Evolutionary conservation across 768 basidiomycete genomes (phyloP), one percentile per base, ranked within the genome.

Genomic region (Hydnomerulius pinastri): DNA sequence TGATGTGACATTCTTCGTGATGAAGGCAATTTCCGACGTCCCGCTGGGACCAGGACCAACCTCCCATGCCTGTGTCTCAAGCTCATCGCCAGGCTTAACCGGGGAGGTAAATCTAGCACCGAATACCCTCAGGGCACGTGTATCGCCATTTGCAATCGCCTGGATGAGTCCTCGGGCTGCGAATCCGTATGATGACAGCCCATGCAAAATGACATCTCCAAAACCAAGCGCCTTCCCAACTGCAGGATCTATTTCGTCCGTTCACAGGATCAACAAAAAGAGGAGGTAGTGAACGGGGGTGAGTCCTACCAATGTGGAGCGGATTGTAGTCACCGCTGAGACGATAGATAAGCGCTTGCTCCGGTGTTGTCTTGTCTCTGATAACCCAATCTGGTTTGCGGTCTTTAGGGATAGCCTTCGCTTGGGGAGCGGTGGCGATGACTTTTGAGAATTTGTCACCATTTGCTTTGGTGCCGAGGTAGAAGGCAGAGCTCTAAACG

Each of bases 191-290:
- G 86, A 82, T 17, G 87, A 85, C 21, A 94, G 76, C 24, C 92
- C 92, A 62, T 95, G 92, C 3, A 94, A 77, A 59, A 95, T 92
- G 30, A 86, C 82, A 41, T 86, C 92, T 2, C 89, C 89, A 60
- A 95, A 93, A 10, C 90, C 90, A 15, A 83, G 76, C 7, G 73
- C 75, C 55, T 82, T 65, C n/a, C 90, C 92, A 32, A 90, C 81
- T 12, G 61, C 66, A 1, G 91, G 89, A 71, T 93, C 91, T 87
- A 62, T 2, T 44, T 20, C 12, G 13, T 25, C 4, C 11, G 11
- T 12, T 1, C 10, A 20, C 50, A 30, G 48, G 43, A 2, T 12
- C 23, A 53, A 18, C 18, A 11, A 5, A 15, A 17, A 10, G 46
- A 18, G 20, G 35, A 4, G 40, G 20, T 33, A 13, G 27, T 24